Percentiles rank a stretch among this genome's conserved stretches.
Evolutionary conservation across 768 basidiomycete species (phyloP).

Genomic region (Lactarius deliciosus): DNA sequence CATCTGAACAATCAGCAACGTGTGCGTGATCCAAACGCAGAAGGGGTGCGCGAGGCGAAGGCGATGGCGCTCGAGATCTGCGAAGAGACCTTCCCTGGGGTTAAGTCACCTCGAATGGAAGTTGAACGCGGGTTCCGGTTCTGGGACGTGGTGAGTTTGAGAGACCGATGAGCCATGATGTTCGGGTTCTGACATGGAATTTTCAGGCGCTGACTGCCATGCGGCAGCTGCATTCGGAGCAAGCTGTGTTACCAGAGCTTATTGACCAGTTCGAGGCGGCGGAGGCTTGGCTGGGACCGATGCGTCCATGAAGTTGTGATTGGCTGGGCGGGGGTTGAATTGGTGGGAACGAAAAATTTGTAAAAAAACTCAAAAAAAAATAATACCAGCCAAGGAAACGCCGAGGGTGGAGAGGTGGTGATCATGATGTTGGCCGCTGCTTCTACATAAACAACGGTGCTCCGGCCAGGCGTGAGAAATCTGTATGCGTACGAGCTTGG

Average conservation of each 20-base stretch:
- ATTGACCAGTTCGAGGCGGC: conserved; percentile 96
- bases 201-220: conserved; percentile 81
- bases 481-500: conserved; percentile 1
- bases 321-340: conserved; percentile 12
- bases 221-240: conserved; percentile 82
- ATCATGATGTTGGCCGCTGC: conserved; percentile 19
- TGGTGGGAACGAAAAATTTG: conserved; percentile 13
- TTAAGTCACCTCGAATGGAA: conserved; percentile 83
- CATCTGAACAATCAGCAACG: conserved; percentile 80
- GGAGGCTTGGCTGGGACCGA: conserved; percentile 89
- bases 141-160: conserved; percentile 88
- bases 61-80: conserved; percentile 85
- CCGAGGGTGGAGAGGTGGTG: conserved; percentile 14
- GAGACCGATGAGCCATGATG: conserved; percentile 18
- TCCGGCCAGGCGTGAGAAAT: conserved; percentile 21
- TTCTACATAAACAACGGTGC: conserved; percentile 8
- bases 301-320: conserved; percentile 65
- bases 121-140: conserved; percentile 97
- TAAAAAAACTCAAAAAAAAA: conserved; percentile 2
- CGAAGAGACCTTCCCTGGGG: conserved; percentile 91
- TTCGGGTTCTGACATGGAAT: conserved; percentile 23
- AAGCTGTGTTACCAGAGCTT: conserved; percentile 78
- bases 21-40: conserved; percentile 73
- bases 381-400: conserved; percentile 16
- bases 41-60: conserved; percentile 81